Conservation (phyloP, 805 yeast genomes). For the Yamadazyma laniorum region DNA sequence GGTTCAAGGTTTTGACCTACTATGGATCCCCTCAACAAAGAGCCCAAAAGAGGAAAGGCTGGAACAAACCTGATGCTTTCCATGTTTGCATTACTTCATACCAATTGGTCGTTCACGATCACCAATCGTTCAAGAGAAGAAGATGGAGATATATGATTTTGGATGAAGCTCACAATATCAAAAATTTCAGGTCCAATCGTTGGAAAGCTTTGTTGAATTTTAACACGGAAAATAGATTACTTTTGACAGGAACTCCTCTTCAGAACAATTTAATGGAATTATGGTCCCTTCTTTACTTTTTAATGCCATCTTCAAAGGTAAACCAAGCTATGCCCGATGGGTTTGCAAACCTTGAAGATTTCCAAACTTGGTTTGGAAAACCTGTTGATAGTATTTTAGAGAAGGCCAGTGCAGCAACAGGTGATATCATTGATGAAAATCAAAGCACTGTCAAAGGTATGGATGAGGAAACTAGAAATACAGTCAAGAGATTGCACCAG, state of each 20-base stretch:
- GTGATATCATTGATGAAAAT: conserved; percentile 45
- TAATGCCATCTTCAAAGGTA: conserved; percentile 87
- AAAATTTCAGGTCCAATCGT: conserved; percentile 91
- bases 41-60: conserved; percentile 91
- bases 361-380: conserved; percentile 98
- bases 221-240: conserved; percentile 82
- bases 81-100: conserved; percentile 97
- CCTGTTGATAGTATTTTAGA: conserved; percentile 94
- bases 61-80: conserved; percentile 95
- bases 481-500: conserved; percentile 87
- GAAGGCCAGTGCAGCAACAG: conserved; percentile 48
- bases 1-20: conserved; percentile 90
- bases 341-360: conserved; percentile 92
- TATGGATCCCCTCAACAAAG: conserved; percentile 97
- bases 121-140: conserved; percentile 86
- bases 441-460: conserved; percentile 39
- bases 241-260: conserved; percentile 94
- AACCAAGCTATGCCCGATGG: conserved; percentile 85
- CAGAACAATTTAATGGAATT: conserved; percentile 93
- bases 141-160: conserved; percentile 95
- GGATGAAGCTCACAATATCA: conserved; percentile 98
- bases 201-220: conserved; percentile 96
- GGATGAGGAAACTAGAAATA: conserved; percentile 75
- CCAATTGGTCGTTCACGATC: conserved; percentile 97
- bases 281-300: conserved; percentile 91